Evolutionary conservation across 1,284 basidiomycete genomes (phyloP).

Genomic region (Macrocystidia cucumis): DNA sequence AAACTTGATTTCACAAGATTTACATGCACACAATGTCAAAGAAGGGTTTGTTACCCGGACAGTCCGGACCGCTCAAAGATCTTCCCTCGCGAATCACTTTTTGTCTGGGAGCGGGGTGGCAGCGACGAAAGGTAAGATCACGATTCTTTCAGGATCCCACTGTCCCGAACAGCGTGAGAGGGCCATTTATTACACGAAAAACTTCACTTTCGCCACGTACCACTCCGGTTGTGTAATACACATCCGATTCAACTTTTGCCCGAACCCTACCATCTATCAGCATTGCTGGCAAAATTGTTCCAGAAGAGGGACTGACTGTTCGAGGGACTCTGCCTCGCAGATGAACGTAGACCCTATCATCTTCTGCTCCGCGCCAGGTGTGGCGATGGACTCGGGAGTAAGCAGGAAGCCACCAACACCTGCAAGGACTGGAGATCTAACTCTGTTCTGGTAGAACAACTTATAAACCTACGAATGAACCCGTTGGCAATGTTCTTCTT

Average conservation of each 20-base stretch:
- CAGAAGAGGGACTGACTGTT: constrained; percentile 22
- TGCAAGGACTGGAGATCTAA: constrained; percentile 11
- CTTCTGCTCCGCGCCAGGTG: constrained; percentile 26
- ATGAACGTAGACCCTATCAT: constrained; percentile 35
- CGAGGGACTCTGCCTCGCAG: constrained; percentile 29
- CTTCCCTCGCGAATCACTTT: no score
- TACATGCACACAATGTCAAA: no score
- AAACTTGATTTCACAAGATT: no score
- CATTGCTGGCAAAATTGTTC: constrained; percentile 2
- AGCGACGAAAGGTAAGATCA: constrained; percentile 26
- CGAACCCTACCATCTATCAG: constrained; percentile 20
- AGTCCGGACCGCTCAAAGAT: no score
- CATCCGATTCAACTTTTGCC: constrained; percentile 26
- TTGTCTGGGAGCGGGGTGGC: no score
- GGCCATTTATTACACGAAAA: neutral
- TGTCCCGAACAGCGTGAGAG: constrained; percentile 10
- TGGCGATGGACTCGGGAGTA: constrained; percentile 28
- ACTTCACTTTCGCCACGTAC: constrained; percentile 23
- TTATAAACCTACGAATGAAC: constrained; percentile 35
- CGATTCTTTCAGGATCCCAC: constrained; percentile 32
- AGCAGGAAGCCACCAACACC: constrained; percentile 29
- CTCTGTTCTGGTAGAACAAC: no score
- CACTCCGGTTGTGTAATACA: constrained; percentile 31
- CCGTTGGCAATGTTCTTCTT: constrained; percentile 32
- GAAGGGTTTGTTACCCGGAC: no score